phyloP scores from a whole-genome alignment of 805 yeast species.

The Saccharomycopsis schoenii region DNA sequence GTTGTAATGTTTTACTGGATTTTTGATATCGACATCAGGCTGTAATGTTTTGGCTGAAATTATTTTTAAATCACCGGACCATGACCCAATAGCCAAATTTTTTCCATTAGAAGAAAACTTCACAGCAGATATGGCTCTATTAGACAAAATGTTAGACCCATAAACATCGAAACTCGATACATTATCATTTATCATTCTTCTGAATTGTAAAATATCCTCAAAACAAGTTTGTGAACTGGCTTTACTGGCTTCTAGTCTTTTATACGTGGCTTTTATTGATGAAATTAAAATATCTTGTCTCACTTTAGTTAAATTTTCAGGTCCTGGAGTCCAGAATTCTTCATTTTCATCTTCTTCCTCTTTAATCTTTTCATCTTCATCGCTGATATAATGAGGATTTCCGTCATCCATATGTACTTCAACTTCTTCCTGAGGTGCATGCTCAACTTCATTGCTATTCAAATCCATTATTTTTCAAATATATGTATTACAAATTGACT shows the following conservation, averaged over 20 bases:
- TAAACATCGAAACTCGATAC: slow-evolving; percentile 30
- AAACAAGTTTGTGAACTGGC: slow-evolving; percentile 27
- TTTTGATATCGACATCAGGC: slow-evolving; percentile 19
- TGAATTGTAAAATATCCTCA: slow-evolving; percentile 32
- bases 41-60: slow-evolving; percentile 33
- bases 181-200: slow-evolving; percentile 34
- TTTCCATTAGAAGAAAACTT: slow-evolving; percentile 32
- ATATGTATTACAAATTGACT: not conserved
- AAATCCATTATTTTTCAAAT: not conserved
- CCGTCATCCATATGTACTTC: not conserved
- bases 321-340: slow-evolving; percentile 81
- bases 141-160: slow-evolving; percentile 65
- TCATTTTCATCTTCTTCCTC: slow-evolving; percentile 43
- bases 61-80: slow-evolving; percentile 67
- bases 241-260: slow-evolving; percentile 27
- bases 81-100: slow-evolving; percentile 58
- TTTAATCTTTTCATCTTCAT: slow-evolving; percentile 25
- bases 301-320: slow-evolving; percentile 38
- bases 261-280: not conserved
- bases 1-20: slow-evolving; percentile 20
- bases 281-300: slow-evolving; percentile 41
- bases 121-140: slow-evolving; percentile 58
- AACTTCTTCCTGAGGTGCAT: not conserved
- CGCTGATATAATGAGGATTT: slow-evolving; percentile 18
- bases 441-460: not conserved